Evolutionary conservation across 78 protist species (phyloP).

Genomic region (Protostelium mycophagum): DNA sequence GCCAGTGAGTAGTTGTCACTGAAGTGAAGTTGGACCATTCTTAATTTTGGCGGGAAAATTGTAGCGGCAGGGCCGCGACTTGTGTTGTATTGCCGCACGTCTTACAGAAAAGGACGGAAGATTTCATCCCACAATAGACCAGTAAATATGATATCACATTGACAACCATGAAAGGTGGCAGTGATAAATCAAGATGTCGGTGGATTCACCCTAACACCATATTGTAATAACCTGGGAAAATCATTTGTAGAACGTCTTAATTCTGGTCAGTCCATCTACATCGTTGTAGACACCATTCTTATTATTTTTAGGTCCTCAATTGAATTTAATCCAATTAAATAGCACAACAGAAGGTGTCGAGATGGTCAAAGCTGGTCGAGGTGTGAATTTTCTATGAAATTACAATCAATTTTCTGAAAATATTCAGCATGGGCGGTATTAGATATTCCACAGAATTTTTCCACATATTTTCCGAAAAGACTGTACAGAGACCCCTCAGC

Average conservation of each 20-base stretch:
- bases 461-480: neutral
- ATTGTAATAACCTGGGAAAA: neutral
- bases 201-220: neutral
- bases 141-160: neutral
- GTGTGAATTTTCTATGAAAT: neutral
- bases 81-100: neutral
- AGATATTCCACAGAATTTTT: slow-evolving; percentile 12
- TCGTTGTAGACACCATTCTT: neutral
- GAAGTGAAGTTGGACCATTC: neutral
- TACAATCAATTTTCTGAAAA: neutral
- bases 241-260: neutral
- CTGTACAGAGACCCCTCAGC: neutral
- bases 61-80: neutral
- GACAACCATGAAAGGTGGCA: neutral
- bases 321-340: neutral
- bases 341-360: neutral
- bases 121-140: too few species aligned
- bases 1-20: neutral
- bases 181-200: neutral
- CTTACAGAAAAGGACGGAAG: too few species aligned
- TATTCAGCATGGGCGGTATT: slow-evolving; percentile 2
- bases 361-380: neutral
- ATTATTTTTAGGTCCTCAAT: neutral
- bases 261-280: neutral
- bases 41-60: neutral